Conservation (phyloP, 768 basidiomycete species). For the Panellus pusillus region DNA sequence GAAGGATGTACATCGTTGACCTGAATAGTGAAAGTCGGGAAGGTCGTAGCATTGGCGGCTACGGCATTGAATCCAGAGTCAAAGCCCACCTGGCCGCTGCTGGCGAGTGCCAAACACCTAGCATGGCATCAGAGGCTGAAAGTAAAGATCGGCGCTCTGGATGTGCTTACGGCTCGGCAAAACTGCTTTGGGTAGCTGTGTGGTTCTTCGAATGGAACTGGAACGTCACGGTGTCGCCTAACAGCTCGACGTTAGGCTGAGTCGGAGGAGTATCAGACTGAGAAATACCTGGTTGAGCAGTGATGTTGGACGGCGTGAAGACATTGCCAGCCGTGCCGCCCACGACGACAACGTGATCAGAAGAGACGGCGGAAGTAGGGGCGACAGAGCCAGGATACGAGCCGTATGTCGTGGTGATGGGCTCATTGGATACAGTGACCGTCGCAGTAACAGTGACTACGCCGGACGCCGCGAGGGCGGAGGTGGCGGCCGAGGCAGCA, state of each 20-base stretch:
- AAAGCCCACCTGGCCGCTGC: conserved; percentile 43
- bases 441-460: conserved; percentile 38
- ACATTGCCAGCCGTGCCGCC: conserved; percentile 38
- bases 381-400: conserved; percentile 21
- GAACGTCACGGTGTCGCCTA: conserved; percentile 46
- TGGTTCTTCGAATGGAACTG: conserved; percentile 52
- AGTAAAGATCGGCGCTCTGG: too few species aligned
- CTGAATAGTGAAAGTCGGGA: conserved; percentile 53
- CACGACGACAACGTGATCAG: conserved; percentile 44
- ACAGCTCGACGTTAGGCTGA: conserved; percentile 14
- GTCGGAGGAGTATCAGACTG: conserved; percentile 40
- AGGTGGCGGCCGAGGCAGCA: conserved; percentile 24
- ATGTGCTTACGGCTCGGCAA: conserved; percentile 37
- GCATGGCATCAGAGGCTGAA: too few species aligned
- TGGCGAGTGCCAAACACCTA: conserved; percentile 40
- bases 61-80: conserved; percentile 56
- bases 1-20: conserved; percentile 50
- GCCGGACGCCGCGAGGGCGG: conserved; percentile 19
- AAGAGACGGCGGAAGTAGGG: conserved; percentile 21
- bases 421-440: conserved; percentile 27
- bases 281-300: conserved; percentile 42
- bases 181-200: conserved; percentile 43
- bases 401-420: conserved; percentile 29
- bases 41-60: conserved; percentile 37
- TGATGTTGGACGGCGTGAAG: conserved; percentile 46